phyloP scores from a whole-genome alignment of 2,329 filamentous ascomycete species.

The Parastagonospora avenae region DNA sequence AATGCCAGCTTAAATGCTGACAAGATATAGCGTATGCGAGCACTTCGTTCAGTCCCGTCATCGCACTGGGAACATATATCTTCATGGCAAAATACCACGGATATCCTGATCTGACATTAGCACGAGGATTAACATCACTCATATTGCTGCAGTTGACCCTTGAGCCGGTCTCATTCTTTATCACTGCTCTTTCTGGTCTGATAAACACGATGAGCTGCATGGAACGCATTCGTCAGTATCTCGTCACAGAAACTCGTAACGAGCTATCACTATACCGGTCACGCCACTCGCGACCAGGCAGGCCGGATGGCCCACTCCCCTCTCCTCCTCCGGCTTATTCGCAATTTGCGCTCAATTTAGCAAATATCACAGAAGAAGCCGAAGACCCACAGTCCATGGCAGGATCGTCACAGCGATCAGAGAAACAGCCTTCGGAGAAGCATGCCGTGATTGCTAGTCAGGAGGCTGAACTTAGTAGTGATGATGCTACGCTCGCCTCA shows the following conservation, averaged over 20 bases:
- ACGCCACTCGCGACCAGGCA: not conserved
- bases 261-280: conserved; percentile 3
- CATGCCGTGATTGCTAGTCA: not conserved
- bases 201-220: conserved; percentile 18
- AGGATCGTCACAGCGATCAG: not conserved
- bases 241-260: conserved; percentile 8
- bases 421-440: not conserved
- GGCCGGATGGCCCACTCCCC: not conserved
- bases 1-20: too few species aligned
- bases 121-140: conserved; percentile 10
- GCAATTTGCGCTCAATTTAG: not conserved
- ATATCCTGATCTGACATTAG: conserved; percentile 6
- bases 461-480: conserved; percentile 5
- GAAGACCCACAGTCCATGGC: not conserved
- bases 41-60: conserved; percentile 14
- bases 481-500: conserved; percentile 9
- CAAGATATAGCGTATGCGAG: conserved; percentile 5
- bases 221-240: conserved; percentile 16
- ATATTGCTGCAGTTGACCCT: conserved; percentile 13
- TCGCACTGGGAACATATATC: conserved; percentile 10
- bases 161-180: conserved; percentile 16
- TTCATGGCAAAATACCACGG: conserved; percentile 14
- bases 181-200: conserved; percentile 14
- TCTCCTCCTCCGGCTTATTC: not conserved
- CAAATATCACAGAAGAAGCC: not conserved